Evolutionary conservation across 768 basidiomycete genomes (phyloP).

Genomic region (Clavulina sp.): DNA sequence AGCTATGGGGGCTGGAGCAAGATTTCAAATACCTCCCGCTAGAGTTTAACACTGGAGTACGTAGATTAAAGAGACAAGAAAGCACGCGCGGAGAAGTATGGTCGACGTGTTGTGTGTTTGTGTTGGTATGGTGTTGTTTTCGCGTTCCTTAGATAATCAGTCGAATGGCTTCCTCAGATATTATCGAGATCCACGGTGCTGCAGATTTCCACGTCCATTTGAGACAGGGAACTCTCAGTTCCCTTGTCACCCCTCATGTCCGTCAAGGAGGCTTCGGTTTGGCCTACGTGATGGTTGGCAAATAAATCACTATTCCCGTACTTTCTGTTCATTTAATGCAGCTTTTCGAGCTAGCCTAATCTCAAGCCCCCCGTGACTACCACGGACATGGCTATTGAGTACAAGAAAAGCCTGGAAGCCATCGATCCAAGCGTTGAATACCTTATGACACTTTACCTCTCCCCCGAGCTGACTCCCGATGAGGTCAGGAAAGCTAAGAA

Average conservation of each 20-base stretch:
- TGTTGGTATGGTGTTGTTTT: too few species aligned
- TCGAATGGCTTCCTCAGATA: neutral
- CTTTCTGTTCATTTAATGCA: neutral
- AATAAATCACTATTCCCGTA: neutral
- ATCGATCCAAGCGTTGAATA: slow-evolving; percentile 70
- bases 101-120: too few species aligned
- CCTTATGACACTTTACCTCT: slow-evolving; percentile 95
- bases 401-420: slow-evolving; percentile 53
- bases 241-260: slow-evolving; percentile 81
- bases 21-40: too few species aligned
- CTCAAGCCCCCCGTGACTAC: slow-evolving; percentile 74
- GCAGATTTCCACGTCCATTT: slow-evolving; percentile 97
- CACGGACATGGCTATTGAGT: slow-evolving; percentile 62
- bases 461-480: slow-evolving; percentile 72
- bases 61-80: too few species aligned
- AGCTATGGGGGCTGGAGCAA: too few species aligned
- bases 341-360: slow-evolving; percentile 49
- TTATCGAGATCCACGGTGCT: slow-evolving; percentile 21
- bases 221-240: slow-evolving; percentile 65
- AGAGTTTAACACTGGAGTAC: too few species aligned
- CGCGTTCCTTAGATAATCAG: too few species aligned
- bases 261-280: slow-evolving; percentile 73
- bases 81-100: too few species aligned
- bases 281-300: slow-evolving; percentile 84
- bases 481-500: slow-evolving; percentile 77